Conservation (phyloP, 2,329 filamentous ascomycete genomes). For the Reticulascus tulasneorum region DNA sequence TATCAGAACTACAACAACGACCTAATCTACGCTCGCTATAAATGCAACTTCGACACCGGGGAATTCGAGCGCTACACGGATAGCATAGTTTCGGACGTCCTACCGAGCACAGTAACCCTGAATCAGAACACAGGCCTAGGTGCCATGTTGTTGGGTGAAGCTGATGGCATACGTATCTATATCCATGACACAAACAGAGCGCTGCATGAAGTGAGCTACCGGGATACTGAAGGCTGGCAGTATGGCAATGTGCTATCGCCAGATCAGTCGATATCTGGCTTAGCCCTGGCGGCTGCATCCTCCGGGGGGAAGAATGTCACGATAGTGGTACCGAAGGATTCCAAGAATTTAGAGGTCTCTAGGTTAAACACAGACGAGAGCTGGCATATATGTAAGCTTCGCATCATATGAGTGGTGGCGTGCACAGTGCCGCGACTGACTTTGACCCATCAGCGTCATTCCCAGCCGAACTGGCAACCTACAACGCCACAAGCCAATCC, state of each 20-base stretch:
- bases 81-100: conserved; percentile 24
- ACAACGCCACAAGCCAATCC: background rate
- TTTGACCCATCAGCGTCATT: no score
- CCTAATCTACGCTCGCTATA: conserved; percentile 16
- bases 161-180: conserved; percentile 31
- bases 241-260: conserved; percentile 27
- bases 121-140: conserved; percentile 25
- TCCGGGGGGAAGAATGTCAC: conserved; percentile 27
- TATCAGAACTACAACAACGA: conserved; percentile 7
- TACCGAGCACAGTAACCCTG: conserved; percentile 17
- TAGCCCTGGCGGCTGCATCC: conserved; percentile 26
- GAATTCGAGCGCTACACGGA: conserved; percentile 24
- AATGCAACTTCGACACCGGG: conserved; percentile 31
- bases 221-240: conserved; percentile 20
- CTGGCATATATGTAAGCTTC: conserved; percentile 33
- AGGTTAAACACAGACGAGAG: conserved; percentile 20
- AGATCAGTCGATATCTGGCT: conserved; percentile 20
- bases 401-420: no score
- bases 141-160: conserved; percentile 25
- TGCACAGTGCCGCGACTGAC: no score
- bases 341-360: conserved; percentile 26
- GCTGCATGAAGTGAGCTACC: conserved; percentile 29
- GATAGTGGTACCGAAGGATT: conserved; percentile 27
- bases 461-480: conserved; percentile 23
- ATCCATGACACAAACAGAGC: conserved; percentile 28